phyloP scores from a whole-genome alignment of 2,329 filamentous ascomycete species.

The Trichoderma sp. region DNA sequence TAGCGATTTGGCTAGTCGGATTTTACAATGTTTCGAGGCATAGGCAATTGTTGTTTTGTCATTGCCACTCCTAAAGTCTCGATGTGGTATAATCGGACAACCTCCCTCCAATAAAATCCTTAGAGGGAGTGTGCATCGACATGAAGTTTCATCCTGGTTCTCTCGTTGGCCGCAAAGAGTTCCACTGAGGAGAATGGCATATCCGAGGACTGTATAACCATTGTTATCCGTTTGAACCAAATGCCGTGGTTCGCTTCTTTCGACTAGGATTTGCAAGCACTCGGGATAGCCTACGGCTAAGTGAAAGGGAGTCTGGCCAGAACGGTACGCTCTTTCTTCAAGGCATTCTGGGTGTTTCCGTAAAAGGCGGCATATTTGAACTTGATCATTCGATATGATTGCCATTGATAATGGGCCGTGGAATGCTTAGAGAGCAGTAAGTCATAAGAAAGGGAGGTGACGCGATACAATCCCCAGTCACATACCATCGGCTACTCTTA shows the following conservation, averaged over 20 bases:
- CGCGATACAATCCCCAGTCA: neutral
- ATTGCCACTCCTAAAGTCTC: neutral
- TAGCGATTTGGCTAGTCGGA: neutral
- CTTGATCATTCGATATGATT: neutral
- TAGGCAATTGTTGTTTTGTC: neutral
- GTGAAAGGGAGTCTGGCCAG: neutral
- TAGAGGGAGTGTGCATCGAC: neutral
- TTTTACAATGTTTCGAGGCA: neutral
- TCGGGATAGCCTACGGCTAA: neutral
- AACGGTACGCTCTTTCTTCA: neutral
- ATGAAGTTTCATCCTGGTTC: neutral
- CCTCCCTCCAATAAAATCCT: neutral
- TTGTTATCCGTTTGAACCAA: neutral
- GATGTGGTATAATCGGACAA: neutral
- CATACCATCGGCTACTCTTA: neutral
- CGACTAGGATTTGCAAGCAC: neutral
- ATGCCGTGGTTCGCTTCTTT: neutral
- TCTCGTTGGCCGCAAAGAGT: neutral
- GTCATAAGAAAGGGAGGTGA: neutral
- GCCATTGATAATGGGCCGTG: neutral
- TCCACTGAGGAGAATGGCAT: neutral
- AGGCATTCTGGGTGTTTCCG: neutral
- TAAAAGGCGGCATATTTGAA: neutral
- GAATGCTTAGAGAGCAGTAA: neutral
- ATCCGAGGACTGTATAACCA: neutral